Evolutionary conservation across 2,329 filamentous ascomycete species (phyloP), one percentile per base, ranked within the genome.

Genomic region (Diplocarpon mali): DNA sequence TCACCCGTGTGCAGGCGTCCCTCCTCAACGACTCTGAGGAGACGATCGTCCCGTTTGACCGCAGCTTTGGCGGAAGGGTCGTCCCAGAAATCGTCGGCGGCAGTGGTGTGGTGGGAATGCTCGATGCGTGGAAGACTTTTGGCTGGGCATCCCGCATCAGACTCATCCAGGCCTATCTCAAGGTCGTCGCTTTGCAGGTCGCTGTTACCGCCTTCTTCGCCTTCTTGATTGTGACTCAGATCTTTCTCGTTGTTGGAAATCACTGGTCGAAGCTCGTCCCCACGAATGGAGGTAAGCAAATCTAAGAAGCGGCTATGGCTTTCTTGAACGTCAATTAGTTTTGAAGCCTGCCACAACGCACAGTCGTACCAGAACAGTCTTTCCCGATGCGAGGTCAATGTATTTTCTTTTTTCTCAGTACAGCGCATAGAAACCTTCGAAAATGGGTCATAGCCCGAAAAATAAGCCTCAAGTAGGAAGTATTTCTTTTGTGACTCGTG

Each of bases 41-140:
- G 66, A 79, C 85, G 20, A 84, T 95, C 52, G 80, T 96, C 30
- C 82, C 86, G 28, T 95, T 96, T 58, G 90, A 96, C 69, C 84
- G 88, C 53, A 82, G 81, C 27, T 93, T 93, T 59, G 77, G 75
- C 51, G 85, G 85, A 55, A 83, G 80, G 60, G 76, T 90, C 24
- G 76, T 82, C 52, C 80, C 85, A n/a, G 75, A 76, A 48, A 72
- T 87, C 40, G 69, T 87, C n/a, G 80, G 78, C 47, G 85, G 83
- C 44, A 75, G 72, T 51, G 84, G 85, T 53, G 79, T 76, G 53
- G 72, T 85, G 50, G 76, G 82, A 34, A 73, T 90, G 58, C 62
- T 75, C 40, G 83, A 90, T 56, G 88, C 87, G 1, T 89, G 87
- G 85, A 73, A 71, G 56, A 85, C 78, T 30, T 89, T 95, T 63